Evolutionary conservation across 352 stramenopile genomes (phyloP).

Genomic region (Globisporangium canariense): DNA sequence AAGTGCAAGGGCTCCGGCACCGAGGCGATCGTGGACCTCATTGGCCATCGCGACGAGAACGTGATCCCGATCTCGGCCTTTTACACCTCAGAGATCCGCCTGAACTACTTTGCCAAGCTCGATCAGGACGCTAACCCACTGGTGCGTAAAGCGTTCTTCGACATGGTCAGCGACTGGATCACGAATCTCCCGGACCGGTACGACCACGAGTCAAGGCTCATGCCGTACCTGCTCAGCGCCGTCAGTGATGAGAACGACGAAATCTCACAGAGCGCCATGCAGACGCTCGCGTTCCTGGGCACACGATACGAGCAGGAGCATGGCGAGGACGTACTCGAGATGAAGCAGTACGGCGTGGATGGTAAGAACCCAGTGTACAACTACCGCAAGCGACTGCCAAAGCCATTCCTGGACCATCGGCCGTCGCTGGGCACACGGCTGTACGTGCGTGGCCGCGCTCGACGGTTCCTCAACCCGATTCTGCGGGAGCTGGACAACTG

Average conservation of each 20-base stretch:
- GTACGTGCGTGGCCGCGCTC: conserved; percentile 88
- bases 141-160: conserved; percentile 82
- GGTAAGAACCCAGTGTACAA: conserved; percentile 86
- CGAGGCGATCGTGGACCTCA: conserved; percentile 91
- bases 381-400: conserved; percentile 73
- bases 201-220: conserved; percentile 91
- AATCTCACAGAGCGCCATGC: conserved; percentile 55
- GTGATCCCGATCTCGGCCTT: conserved; percentile 93
- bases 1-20: conserved; percentile 94
- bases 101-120: conserved; percentile 94
- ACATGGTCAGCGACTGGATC: conserved; percentile 90
- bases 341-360: conserved; percentile 94
- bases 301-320: conserved; percentile 65
- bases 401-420: conserved; percentile 65
- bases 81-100: conserved; percentile 85
- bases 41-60: conserved; percentile 95
- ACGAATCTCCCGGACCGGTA: conserved; percentile 90
- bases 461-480: conserved; percentile 87
- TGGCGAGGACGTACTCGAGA: conserved; percentile 87
- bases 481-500: conserved; percentile 92
- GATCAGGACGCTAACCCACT: conserved; percentile 79
- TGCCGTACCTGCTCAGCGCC: conserved; percentile 93
- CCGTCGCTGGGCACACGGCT: conserved; percentile 89
- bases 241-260: conserved; percentile 63
- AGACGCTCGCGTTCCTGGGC: conserved; percentile 68